Conservation (phyloP, 228 moss, liverwort and hornwort species). For the Sphagnum fallax region DNA sequence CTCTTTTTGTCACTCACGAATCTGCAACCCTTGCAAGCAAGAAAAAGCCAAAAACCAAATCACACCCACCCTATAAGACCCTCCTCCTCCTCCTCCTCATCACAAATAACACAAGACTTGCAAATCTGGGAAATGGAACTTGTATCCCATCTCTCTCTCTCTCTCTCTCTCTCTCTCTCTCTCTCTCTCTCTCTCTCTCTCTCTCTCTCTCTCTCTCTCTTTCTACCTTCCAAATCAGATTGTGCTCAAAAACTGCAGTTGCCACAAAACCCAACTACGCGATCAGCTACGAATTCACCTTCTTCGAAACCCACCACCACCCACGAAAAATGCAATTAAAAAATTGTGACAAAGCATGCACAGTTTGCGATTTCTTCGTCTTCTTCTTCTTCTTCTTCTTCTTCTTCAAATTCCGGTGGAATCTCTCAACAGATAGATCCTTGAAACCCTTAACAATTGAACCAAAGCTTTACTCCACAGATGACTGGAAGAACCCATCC, state of each 20-base stretch:
- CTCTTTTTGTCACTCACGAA: background rate
- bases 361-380: too few species aligned
- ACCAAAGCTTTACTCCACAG: too few species aligned
- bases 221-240: background rate
- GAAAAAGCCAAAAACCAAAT: background rate
- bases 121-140: background rate
- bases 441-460: too few species aligned
- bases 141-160: constrained; percentile 1
- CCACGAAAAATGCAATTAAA: too few species aligned
- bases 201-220: background rate
- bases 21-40: background rate
- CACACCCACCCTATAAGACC: background rate
- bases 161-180: background rate
- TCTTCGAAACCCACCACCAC: too few species aligned
- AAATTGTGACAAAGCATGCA: too few species aligned
- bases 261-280: background rate
- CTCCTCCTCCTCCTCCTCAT: background rate
- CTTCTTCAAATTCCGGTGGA: too few species aligned
- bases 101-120: background rate
- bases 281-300: background rate
- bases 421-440: too few species aligned
- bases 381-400: too few species aligned
- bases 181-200: too few species aligned
- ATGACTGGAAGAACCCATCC: too few species aligned
- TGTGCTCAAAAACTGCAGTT: too few species aligned